Evolutionary conservation across 352 stramenopile genomes (phyloP).

Genomic region (Thraustotheca clavata): DNA sequence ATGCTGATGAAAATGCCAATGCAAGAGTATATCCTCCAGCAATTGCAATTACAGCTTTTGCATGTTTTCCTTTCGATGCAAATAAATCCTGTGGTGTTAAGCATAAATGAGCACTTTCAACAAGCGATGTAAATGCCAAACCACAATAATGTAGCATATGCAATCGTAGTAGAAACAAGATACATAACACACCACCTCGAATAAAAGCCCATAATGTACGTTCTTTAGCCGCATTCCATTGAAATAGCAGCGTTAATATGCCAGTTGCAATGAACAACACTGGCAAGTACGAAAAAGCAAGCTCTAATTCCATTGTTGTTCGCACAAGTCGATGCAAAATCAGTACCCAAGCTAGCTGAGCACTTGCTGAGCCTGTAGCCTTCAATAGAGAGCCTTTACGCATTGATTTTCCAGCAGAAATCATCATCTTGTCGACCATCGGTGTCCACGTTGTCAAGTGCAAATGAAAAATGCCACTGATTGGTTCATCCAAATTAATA

Average conservation of each 20-base stretch:
- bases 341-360: slow-evolving; percentile 1
- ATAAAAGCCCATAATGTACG: background rate
- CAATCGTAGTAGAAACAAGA: slow-evolving; percentile 13
- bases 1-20: background rate
- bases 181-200: slow-evolving; percentile 5
- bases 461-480: too few species aligned
- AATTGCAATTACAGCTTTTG: background rate
- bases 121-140: slow-evolving; percentile 9
- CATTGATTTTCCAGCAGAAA: too few species aligned
- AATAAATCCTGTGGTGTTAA: background rate
- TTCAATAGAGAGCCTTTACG: too few species aligned
- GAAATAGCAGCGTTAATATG: background rate
- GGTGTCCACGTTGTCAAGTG: too few species aligned
- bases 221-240: background rate
- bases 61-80: background rate
- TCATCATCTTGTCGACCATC: too few species aligned
- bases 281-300: background rate
- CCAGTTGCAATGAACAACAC: slow-evolving; percentile 1
- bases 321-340: background rate
- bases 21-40: slow-evolving; percentile 6
- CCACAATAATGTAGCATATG: slow-evolving; percentile 17
- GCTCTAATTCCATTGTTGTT: background rate
- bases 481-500: too few species aligned
- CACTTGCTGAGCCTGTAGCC: background rate
- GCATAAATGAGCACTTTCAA: slow-evolving; percentile 3